These are phyloP conservation scores for Neonectria magnoliae DNA, from an alignment of 2,329 filamentous ascomycete species.

Conservation along the genomic window DNA sequence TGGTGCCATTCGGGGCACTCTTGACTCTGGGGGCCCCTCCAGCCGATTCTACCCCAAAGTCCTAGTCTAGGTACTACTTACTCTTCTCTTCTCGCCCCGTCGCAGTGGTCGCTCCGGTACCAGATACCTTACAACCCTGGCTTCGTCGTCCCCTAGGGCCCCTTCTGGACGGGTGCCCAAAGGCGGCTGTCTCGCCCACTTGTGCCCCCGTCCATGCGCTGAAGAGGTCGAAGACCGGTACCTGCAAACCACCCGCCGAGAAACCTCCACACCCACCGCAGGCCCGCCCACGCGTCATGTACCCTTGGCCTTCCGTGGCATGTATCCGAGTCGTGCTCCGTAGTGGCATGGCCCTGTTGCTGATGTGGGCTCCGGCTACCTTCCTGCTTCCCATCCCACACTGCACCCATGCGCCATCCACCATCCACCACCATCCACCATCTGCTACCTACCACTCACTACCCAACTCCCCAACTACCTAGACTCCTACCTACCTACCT, in stretches of 20 bases:
- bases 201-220: slow-evolving; percentile 7
- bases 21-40: neutral
- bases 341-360: slow-evolving; percentile 2
- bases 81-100: neutral
- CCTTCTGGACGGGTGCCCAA: slow-evolving; percentile 9
- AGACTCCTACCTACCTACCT: too few relatives aligned
- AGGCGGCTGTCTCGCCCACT: slow-evolving; percentile 24
- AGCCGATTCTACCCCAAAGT: slow-evolving; percentile 10
- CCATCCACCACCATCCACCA: neutral
- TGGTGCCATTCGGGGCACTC: neutral
- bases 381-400: neutral
- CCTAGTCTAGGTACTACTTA: slow-evolving; percentile 1
- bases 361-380: neutral
- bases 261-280: slow-evolving; percentile 5
- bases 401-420: neutral
- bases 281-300: slow-evolving; percentile 8
- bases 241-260: slow-evolving; percentile 10
- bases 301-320: slow-evolving; percentile 5
- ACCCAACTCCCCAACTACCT: neutral
- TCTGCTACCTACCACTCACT: too few relatives aligned
- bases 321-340: neutral
- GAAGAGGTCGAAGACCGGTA: slow-evolving; percentile 8
- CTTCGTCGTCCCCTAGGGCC: neutral
- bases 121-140: slow-evolving; percentile 9
- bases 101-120: slow-evolving; percentile 12